Evolutionary conservation across 140 eudicot species (phyloP), one percentile per base, ranked within the genome.

Genomic region (Stevia rebaudiana): DNA sequence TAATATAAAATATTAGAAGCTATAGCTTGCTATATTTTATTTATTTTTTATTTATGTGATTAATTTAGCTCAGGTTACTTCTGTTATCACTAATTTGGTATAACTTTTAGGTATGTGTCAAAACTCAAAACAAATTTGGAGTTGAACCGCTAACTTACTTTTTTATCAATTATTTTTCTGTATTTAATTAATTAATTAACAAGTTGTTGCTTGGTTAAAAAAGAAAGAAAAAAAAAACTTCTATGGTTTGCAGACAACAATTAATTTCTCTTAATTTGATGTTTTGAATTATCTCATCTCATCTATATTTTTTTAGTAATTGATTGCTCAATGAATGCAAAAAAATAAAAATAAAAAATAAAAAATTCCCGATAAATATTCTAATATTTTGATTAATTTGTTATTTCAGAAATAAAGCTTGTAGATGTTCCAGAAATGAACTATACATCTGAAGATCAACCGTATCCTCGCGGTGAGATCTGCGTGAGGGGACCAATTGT

Each of bases 381-480:
- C n/a, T 33, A 13, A 46, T 41, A 10, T 65, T 16, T 57, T 18
- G 67, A 57, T 9, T 3, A 7, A 16, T 42, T 28, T 66, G 24
- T n/a, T 42, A 6, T 78, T 73, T 59, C 86, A 90, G 95, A 90
- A 59, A 76, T 90, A 22, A 90, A 90, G 82, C 97, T 86, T 31
- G 97, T 78, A 17, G 97, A 90, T 78, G 94, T 86, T 76, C 95
- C 97, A 35, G 97, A 90, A 77, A 90, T 90, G 97, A 86, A 82
- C 74, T 90, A 90, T 75, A 86, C 94, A 59, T 86, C 90, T 5
- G 81, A 90, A 59, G 97, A 90, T 78, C 79, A 82, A 70, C 97
- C 95, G 0, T 68, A 78, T 71, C 97, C 97, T 28, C 97, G 95
- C 19, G 97, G 97, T 9, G 97, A 90, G 83, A 87, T 90, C 62